Evolutionary conservation across 1,139 yeast genomes (phyloP).

Genomic region (Lodderomyces jiufengensis): DNA sequence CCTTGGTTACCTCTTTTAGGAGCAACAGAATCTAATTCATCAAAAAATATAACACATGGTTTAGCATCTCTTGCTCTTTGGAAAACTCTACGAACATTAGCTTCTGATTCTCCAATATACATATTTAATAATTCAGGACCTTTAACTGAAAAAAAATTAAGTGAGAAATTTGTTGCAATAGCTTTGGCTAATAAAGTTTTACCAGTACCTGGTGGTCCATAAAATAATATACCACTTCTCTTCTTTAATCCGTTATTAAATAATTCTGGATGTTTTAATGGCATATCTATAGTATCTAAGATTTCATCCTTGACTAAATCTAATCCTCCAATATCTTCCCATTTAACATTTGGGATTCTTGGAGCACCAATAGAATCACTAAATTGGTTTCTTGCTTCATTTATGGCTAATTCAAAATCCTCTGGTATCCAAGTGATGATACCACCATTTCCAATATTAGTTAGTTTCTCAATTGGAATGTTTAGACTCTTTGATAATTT

Average conservation of each 20-base stretch:
- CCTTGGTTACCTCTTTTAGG: conserved; percentile 98
- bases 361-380: conserved; percentile 98
- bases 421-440: conserved; percentile 51
- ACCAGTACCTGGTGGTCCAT: conserved; percentile 99
- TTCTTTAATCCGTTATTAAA: conserved; percentile 87
- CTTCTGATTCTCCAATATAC: conserved; percentile 99
- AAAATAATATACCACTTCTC: conserved; percentile 88
- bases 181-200: conserved; percentile 94
- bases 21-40: conserved; percentile 95
- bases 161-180: conserved; percentile 88
- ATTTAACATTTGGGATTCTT: conserved; percentile 85
- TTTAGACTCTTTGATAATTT: conserved; percentile 19
- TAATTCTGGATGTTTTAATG: conserved; percentile 86
- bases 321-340: conserved; percentile 95
- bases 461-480: conserved; percentile 22
- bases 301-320: conserved; percentile 89
- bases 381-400: conserved; percentile 80
- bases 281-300: conserved; percentile 93
- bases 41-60: conserved; percentile 96
- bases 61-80: conserved; percentile 93
- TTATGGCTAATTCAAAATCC: conserved; percentile 71
- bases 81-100: conserved; percentile 90
- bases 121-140: conserved; percentile 94
- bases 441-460: conserved; percentile 50
- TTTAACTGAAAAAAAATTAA: conserved; percentile 91